Percentiles rank a stretch among this genome's conserved stretches.
These are phyloP conservation scores for Phlebiopsis gigantea DNA, from an alignment of 768 basidiomycete species.

Conservation along the genomic window DNA sequence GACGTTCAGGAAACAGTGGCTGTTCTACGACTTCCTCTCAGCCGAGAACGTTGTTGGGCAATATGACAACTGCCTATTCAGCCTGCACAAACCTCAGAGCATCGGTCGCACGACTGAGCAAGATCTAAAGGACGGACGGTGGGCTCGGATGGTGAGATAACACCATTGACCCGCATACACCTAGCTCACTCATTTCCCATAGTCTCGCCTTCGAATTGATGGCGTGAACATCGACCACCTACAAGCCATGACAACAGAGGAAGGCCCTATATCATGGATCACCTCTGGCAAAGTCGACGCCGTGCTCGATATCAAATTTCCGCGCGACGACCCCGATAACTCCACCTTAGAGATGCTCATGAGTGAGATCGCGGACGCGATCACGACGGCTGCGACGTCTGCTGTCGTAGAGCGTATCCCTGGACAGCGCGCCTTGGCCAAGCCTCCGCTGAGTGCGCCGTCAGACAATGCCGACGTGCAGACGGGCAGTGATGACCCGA, in stretches of 20 bases:
- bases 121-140: conserved; percentile 77
- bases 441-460: conserved; percentile 79
- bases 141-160: conserved; percentile 77
- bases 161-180: neutral
- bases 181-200: conserved; percentile 2
- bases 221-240: conserved; percentile 96
- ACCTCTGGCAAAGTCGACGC: conserved; percentile 95
- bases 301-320: conserved; percentile 97
- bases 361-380: conserved; percentile 86
- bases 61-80: conserved; percentile 96
- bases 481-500: conserved; percentile 34
- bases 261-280: conserved; percentile 95
- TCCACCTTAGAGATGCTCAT: conserved; percentile 71
- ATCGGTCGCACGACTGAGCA: conserved; percentile 87
- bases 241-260: conserved; percentile 73
- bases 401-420: conserved; percentile 65
- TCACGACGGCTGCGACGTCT: conserved; percentile 56
- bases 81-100: conserved; percentile 92
- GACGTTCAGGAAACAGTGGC: conserved; percentile 84
- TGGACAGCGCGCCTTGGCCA: conserved; percentile 80
- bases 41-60: conserved; percentile 97
- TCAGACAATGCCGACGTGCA: conserved; percentile 33
- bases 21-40: conserved; percentile 87
- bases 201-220: conserved; percentile 96
- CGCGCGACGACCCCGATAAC: conserved; percentile 65